These are phyloP conservation scores for Mitragyna speciosa DNA, from an alignment of 257 asterid genomes.

Conservation along the genomic window DNA sequence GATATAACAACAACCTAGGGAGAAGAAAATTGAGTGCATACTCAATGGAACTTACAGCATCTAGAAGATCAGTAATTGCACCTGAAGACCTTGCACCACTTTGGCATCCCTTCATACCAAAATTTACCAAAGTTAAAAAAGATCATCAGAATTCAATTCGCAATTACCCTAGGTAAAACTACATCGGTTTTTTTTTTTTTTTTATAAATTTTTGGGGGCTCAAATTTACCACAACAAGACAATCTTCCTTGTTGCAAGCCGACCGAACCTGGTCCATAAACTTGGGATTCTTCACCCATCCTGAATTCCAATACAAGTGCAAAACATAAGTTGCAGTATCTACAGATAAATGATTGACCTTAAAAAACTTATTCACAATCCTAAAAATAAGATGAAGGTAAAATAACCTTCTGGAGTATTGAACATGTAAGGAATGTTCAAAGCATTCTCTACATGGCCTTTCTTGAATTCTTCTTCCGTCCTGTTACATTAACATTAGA, in stretches of 20 bases:
- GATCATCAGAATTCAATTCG: neutral
- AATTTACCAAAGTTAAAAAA: neutral
- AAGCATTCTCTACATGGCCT: constrained; percentile 63
- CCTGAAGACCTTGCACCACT: constrained; percentile 79
- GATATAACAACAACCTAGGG: neutral
- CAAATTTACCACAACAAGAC: constrained; percentile 60
- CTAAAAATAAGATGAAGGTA: neutral
- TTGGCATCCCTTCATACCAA: constrained; percentile 61
- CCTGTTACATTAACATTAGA: constrained; percentile 34
- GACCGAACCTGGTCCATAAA: constrained; percentile 61
- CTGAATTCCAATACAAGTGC: constrained; percentile 28
- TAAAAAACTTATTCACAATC: neutral
- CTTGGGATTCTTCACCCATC: constrained; percentile 74
- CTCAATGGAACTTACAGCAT: constrained; percentile 47
- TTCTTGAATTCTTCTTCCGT: constrained; percentile 83
- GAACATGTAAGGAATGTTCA: constrained; percentile 77
- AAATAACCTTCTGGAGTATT: constrained; percentile 58
- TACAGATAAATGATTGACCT: neutral
- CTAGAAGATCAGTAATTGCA: constrained; percentile 68
- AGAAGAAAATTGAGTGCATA: neutral
- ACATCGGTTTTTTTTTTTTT: too few relatives aligned
- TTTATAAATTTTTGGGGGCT: too few relatives aligned
- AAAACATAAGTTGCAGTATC: neutral
- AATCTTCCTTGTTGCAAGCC: constrained; percentile 49
- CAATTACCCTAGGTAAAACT: too few relatives aligned